Percentiles rank a stretch among this genome's conserved stretches.
These are phyloP conservation scores for Pelargonium citronellum DNA, from an alignment of 441 rosid species.

Conservation along the genomic window DNA sequence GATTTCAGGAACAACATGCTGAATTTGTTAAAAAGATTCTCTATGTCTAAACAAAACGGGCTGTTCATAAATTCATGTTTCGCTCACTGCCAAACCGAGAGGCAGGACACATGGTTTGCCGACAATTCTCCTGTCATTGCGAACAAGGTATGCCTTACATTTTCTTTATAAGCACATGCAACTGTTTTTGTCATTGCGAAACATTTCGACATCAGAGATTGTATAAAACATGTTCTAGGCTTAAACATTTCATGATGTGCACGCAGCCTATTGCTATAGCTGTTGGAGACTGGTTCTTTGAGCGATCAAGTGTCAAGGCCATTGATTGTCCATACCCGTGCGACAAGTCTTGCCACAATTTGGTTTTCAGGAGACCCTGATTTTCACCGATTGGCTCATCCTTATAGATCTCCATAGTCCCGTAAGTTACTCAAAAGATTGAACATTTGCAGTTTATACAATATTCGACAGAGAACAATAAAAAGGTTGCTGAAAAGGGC, in stretches of 20 bases:
- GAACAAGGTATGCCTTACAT: constrained; percentile 48
- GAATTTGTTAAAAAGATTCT: constrained; percentile 49
- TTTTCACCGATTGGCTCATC: not conserved
- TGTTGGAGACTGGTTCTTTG: constrained; percentile 98
- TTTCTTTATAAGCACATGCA: not conserved
- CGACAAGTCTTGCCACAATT: constrained; percentile 6
- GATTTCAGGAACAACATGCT: constrained; percentile 85
- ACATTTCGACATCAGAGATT: too few species aligned
- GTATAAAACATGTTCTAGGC: not conserved
- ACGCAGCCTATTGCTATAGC: constrained; percentile 82
- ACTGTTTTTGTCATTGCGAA: not conserved
- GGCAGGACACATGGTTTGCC: constrained; percentile 95
- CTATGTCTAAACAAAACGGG: constrained; percentile 67
- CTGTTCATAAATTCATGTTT: constrained; percentile 88
- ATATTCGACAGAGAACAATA: not conserved
- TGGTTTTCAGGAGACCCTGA: not conserved
- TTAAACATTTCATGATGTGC: not conserved
- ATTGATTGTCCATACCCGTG: constrained; percentile 53
- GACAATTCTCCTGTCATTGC: constrained; percentile 70
- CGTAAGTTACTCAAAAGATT: too few species aligned
- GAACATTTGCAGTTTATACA: not conserved
- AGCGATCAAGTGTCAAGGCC: constrained; percentile 51
- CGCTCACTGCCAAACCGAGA: constrained; percentile 94
- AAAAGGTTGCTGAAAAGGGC: not conserved
- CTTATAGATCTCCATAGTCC: too few species aligned